Evolutionary conservation across 2,329 filamentous ascomycete genomes (phyloP).

Genomic region (Pyrenophora seminiperda): DNA sequence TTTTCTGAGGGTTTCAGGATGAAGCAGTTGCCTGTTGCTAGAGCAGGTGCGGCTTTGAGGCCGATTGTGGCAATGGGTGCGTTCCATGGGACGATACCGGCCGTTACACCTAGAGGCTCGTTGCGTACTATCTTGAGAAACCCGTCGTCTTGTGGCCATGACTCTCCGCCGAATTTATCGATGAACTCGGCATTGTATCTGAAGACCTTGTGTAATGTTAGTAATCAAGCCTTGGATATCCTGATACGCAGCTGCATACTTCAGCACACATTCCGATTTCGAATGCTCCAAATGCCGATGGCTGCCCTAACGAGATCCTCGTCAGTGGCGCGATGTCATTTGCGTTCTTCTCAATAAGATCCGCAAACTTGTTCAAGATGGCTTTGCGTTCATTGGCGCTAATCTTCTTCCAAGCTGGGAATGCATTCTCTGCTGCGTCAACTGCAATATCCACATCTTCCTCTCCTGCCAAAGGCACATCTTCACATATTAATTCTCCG

Average conservation of each 20-base stretch:
- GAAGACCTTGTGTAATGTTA: constrained; percentile 28
- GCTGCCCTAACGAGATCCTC: constrained; percentile 55
- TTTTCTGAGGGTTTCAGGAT: constrained; percentile 47
- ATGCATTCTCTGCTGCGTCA: constrained; percentile 56
- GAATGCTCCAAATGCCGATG: constrained; percentile 53
- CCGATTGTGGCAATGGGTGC: constrained; percentile 48
- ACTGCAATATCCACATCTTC: constrained; percentile 56
- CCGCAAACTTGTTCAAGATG: constrained; percentile 43
- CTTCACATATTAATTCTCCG: constrained; percentile 56
- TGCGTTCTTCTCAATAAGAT: constrained; percentile 35
- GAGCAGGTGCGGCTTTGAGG: constrained; percentile 45
- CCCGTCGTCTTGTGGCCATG: constrained; percentile 53
- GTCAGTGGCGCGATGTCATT: constrained; percentile 41
- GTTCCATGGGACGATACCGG: constrained; percentile 53
- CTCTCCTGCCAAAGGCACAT: constrained; percentile 54
- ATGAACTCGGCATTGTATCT: constrained; percentile 46
- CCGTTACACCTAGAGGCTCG: constrained; percentile 51
- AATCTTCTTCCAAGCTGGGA: constrained; percentile 50
- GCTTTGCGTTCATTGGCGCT: constrained; percentile 31
- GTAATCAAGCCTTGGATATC: constrained; percentile 14
- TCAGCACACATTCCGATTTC: constrained; percentile 50
- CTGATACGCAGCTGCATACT: constrained; percentile 25
- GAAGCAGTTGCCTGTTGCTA: constrained; percentile 45
- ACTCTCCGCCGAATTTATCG: constrained; percentile 43
- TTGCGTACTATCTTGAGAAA: constrained; percentile 52